phyloP scores from a whole-genome alignment of 352 stramenopile genomes.

The Phytophthora crassamura region DNA sequence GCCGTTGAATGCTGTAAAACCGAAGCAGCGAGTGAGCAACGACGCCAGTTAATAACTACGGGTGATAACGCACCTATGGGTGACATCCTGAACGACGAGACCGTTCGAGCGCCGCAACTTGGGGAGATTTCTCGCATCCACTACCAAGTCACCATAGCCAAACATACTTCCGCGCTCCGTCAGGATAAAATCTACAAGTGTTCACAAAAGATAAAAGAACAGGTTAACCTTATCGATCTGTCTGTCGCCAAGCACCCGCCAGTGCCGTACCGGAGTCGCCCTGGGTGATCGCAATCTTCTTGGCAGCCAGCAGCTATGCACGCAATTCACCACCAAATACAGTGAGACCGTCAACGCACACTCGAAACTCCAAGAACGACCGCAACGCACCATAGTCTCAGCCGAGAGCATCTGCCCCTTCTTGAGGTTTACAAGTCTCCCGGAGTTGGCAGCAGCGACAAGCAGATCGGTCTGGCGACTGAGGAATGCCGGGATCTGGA shows the following conservation, averaged over 20 bases:
- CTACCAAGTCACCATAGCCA: conserved; percentile 88
- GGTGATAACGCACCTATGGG: conserved; percentile 55
- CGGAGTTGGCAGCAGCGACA: conserved; percentile 74
- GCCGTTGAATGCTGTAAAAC: conserved; percentile 67
- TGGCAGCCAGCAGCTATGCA: conserved; percentile 72
- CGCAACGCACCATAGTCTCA: conserved; percentile 72
- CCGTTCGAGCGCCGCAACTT: conserved; percentile 67
- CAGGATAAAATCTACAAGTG: conserved; percentile 71
- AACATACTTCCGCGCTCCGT: conserved; percentile 91
- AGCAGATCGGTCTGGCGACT: conserved; percentile 91
- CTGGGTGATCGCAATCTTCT: conserved; percentile 72
- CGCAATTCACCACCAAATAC: not conserved
- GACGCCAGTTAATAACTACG: not conserved
- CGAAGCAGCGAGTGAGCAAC: not conserved
- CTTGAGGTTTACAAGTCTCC: conserved; percentile 88
- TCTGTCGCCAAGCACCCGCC: not conserved
- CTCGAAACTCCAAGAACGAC: not conserved
- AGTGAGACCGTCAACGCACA: not conserved
- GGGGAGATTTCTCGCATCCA: conserved; percentile 83
- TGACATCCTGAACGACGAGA: conserved; percentile 89
- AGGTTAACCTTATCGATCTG: not conserved
- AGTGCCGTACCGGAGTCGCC: conserved; percentile 43
- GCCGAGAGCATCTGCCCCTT: conserved; percentile 89
- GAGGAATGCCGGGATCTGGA: conserved; percentile 91
- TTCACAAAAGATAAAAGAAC: not conserved